These are phyloP conservation scores for Jacaranda copaia DNA, from an alignment of 257 asterid species.

Conservation along the genomic window DNA sequence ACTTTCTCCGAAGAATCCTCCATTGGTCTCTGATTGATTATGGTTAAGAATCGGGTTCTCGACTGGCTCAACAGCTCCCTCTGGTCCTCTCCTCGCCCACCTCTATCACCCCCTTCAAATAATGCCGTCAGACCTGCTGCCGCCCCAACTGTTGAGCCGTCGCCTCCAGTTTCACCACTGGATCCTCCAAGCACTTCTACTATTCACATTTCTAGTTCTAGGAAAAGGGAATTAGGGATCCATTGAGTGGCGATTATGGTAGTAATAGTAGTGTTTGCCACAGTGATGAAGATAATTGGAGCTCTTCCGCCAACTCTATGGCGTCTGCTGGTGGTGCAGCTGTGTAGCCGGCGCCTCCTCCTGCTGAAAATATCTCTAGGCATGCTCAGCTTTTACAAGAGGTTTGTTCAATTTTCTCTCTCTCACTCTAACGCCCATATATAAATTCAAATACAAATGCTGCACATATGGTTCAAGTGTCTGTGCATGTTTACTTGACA, in stretches of 20 bases:
- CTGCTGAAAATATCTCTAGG: constrained; percentile 68
- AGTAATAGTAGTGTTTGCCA: constrained; percentile 43
- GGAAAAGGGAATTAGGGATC: constrained; percentile 68
- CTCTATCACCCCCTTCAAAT: constrained; percentile 40
- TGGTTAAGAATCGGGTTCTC: constrained; percentile 69
- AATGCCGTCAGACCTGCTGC: constrained; percentile 38
- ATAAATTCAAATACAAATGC: not conserved
- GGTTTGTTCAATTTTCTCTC: constrained; percentile 44
- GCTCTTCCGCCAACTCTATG: constrained; percentile 53
- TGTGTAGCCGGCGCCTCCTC: constrained; percentile 38
- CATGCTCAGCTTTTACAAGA: constrained; percentile 80
- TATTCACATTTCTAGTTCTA: constrained; percentile 26
- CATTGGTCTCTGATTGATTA: constrained; percentile 28
- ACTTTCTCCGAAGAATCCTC: not conserved
- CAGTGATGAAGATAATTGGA: constrained; percentile 62
- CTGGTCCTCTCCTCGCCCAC: constrained; percentile 64
- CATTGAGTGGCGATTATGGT: constrained; percentile 48
- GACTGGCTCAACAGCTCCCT: constrained; percentile 89
- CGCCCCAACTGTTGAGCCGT: constrained; percentile 47
- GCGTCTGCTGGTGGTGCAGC: constrained; percentile 47
- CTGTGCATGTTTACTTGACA: not conserved
- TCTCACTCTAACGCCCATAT: not conserved
- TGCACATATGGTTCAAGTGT: not conserved
- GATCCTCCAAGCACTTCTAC: constrained; percentile 43
- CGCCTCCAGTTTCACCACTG: constrained; percentile 44